Base-by-base conservation (phyloP, 352 stramenopile genomes). In the Pythium chondricola region DNA sequence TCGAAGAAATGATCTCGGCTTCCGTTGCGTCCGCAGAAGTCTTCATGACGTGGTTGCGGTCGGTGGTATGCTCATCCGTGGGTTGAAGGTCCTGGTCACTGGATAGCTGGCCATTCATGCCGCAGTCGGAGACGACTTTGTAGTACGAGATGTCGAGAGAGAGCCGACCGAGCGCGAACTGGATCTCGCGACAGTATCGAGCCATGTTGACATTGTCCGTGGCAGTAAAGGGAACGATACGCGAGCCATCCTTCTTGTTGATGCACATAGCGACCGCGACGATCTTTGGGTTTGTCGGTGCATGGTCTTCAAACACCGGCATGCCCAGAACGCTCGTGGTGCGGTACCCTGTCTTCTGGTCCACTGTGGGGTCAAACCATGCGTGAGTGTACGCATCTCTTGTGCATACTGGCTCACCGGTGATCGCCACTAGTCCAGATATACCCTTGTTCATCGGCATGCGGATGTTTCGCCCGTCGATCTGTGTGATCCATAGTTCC, bases 261-360 rank as follows among this genome's bases (percentile, higher is more conserved):
- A 95, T 91, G 39, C 85, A 74, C 69, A 95, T 83, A 4, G 73
- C 71, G 11, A 83, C 74, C 2, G 71, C 71, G 4, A 85, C 74
- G 39, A 85, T 79, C 50, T 85, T 81, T 20, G 73, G 73, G 43
- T 83, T 81, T 4, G 29, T 65, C 2, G 66, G 64, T 5, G 66
- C 59, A 43, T 85, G 69, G 26, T 83, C 74, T 56, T 83, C 74
- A 36, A 81, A 78, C 7, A 93, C 58, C 3, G 78, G 78, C 69
- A 87, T 72, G 31, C 67, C 69, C 31, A 93, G 50, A 14, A 88
- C 65, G 22, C 63, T 83, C 35, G 66, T 78, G 9, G 81, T 89
- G 26, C 63, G 56, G 20, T 87, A 93, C n/a, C 74, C 78, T 3
- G 75, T 89, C 53, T 74, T 72, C 9, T 52, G 52, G 52, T 93